Evolutionary conservation across 805 yeast species (phyloP).

Genomic region (Barnettozyma siamensis): DNA sequence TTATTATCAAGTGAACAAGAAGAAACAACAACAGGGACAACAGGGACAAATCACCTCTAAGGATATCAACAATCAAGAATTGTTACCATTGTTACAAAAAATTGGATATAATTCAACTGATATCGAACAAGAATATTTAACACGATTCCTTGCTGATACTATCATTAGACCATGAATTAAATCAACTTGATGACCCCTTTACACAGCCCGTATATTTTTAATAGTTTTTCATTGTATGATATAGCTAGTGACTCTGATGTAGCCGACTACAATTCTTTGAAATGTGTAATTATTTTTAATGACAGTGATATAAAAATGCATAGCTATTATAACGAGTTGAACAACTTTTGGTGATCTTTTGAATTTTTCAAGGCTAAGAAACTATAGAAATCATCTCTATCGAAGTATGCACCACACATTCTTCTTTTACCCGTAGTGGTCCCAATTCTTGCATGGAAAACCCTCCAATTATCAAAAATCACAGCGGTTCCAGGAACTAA

Average conservation of each 20-base stretch:
- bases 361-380: conserved; percentile 40
- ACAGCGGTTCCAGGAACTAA: conserved; percentile 60
- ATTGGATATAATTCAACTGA: conserved; percentile 25
- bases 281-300: too few species aligned
- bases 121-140: conserved; percentile 20
- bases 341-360: conserved; percentile 40
- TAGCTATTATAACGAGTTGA: conserved; percentile 21
- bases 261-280: too few species aligned
- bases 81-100: conserved; percentile 27
- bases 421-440: conserved; percentile 62
- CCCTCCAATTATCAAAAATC: conserved; percentile 70
- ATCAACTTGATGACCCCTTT: not conserved
- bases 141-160: conserved; percentile 20
- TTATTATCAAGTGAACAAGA: conserved; percentile 23
- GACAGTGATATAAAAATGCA: too few species aligned
- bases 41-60: conserved; percentile 1
- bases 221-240: not conserved
- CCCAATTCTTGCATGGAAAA: conserved; percentile 56
- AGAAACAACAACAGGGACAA: conserved; percentile 11
- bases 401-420: conserved; percentile 68
- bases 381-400: conserved; percentile 59
- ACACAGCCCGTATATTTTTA: not conserved
- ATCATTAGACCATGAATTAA: conserved; percentile 17
- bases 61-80: conserved; percentile 18
- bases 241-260: too few species aligned